Evolutionary conservation across 139 green algal species (phyloP), one percentile per base, ranked within the genome.

Genomic region (Desmodesmus armatus): DNA sequence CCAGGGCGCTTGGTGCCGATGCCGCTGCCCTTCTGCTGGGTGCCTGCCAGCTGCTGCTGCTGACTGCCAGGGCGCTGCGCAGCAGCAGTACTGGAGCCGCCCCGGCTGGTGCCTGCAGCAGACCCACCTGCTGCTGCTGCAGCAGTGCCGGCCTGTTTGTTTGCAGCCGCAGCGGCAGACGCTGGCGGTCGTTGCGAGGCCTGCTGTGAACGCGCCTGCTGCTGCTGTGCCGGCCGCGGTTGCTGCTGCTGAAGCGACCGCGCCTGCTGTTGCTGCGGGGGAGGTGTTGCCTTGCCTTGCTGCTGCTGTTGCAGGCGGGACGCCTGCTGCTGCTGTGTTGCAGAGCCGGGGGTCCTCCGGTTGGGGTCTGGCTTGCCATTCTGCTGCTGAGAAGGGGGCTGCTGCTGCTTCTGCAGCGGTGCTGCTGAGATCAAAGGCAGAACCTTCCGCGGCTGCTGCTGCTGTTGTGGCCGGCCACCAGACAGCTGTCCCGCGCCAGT

Each of bases 361-460:
- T 83, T 39, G 15, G 31, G 25, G 29, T 37, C 58, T n/a, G 76
- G 27, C 55, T 58, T 83, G 11, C 37, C 70, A 9, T 11, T 11
- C 39, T 60, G 40, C 71, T 37, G 43, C 72, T 80, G 72, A 25
- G 55, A 37, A 31, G 37, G 43, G 43, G 63, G 33, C 72, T 80
- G 72, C 41, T 80, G 44, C 53, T 39, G 27, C 78, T 84, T 31
- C 29, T 58, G 76, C 25, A 82, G 55, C 3, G 76, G 76, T 55
- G 71, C 37, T 25, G 72, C 76, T 44, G 76, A 82, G 15, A 82
- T 82, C 23, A 82, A 27, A 27, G 76, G 76, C 55, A 82, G 58
- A n/a, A 55, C 63, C 40, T 53, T 13, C n/a, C 74, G 76, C 37
- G 15, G 17, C 13, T 80, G 73, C 55, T 82, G 76, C 33, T 82